phyloP scores from a whole-genome alignment of 192 early-diverging fungal species.

The Podochytrium sp. region DNA sequence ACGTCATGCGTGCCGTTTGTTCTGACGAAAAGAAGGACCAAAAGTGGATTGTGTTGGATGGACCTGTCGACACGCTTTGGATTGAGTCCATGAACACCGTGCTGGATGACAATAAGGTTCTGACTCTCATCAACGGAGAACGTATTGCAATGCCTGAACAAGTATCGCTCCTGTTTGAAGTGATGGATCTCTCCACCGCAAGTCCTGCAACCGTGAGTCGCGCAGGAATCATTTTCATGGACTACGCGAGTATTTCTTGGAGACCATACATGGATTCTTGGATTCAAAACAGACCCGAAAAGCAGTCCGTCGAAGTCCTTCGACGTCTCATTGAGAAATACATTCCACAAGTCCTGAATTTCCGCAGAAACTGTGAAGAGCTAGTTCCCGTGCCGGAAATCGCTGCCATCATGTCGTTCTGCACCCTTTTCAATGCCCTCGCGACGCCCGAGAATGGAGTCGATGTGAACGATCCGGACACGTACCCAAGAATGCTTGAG shows the following conservation, averaged over 20 bases:
- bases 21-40: constrained; percentile 62
- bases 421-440: constrained; percentile 54
- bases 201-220: constrained; percentile 64
- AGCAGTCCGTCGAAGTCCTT: constrained; percentile 44
- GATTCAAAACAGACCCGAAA: constrained; percentile 44
- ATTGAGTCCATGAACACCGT: constrained; percentile 70
- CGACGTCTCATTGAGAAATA: constrained; percentile 55
- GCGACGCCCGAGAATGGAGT: constrained; percentile 58
- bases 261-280: constrained; percentile 58
- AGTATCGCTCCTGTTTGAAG: constrained; percentile 63
- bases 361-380: constrained; percentile 50
- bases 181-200: constrained; percentile 62
- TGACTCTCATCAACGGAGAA: constrained; percentile 66
- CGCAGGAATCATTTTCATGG: constrained; percentile 63
- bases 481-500: constrained; percentile 57
- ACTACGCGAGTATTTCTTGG: constrained; percentile 59
- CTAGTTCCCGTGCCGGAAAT: constrained; percentile 59
- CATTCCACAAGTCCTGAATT: constrained; percentile 50
- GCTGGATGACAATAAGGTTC: constrained; percentile 65
- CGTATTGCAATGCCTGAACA: constrained; percentile 61
- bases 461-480: constrained; percentile 47
- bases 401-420: constrained; percentile 49
- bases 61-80: constrained; percentile 67
- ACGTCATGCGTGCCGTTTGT: constrained; percentile 55
- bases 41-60: constrained; percentile 68